A percentile compares a stretch with the other conserved stretches of the same genome.
phyloP scores from a whole-genome alignment of 2,329 filamentous ascomycete genomes.

The Apiospora saccharicola region DNA sequence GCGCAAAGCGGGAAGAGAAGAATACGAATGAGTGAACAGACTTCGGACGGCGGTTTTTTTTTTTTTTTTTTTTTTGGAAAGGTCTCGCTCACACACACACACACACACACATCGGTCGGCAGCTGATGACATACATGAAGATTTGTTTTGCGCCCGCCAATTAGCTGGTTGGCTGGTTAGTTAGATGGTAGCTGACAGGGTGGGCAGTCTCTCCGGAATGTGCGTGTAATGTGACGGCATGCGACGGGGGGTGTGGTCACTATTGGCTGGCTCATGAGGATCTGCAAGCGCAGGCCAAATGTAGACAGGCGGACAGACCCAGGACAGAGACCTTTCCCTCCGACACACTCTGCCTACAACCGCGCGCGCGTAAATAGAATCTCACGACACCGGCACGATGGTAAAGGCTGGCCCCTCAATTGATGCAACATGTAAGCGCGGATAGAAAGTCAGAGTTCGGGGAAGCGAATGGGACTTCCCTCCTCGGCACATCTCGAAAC shows the following conservation, averaged over 20 bases:
- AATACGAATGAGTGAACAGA: neutral
- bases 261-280: neutral
- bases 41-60: neutral
- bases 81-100: neutral
- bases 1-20: neutral
- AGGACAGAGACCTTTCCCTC: too few species aligned
- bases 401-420: neutral
- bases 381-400: too few species aligned
- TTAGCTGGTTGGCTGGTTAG: neutral
- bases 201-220: neutral
- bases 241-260: neutral
- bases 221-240: neutral
- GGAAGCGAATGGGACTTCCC: neutral
- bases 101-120: neutral
- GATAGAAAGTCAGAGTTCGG: neutral
- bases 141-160: neutral
- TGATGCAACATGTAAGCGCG: neutral
- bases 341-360: neutral
- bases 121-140: neutral
- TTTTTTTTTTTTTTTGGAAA: too few species aligned
- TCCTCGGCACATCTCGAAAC: slow-evolving; percentile 5
- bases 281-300: neutral
- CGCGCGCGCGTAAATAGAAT: slow-evolving; percentile 9
- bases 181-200: neutral
- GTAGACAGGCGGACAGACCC: neutral